Percentiles rank a stretch among this genome's conserved stretches.
These are phyloP conservation scores for Pseudomicrostroma phylloplanum DNA, from an alignment of 1,284 basidiomycete genomes.

Conservation along the genomic window DNA sequence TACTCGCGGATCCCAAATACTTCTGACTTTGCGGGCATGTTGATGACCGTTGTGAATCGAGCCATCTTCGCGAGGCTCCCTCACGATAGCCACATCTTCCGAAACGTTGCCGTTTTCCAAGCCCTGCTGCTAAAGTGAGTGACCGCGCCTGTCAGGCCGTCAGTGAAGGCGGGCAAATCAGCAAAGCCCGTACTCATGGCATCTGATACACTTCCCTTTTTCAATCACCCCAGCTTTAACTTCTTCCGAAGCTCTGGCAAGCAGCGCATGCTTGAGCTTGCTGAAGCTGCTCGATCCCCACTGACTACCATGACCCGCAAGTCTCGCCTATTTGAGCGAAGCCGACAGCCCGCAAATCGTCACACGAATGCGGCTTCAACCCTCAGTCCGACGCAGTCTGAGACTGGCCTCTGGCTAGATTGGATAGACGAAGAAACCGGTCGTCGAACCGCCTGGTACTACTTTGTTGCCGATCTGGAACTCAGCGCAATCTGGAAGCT, in stretches of 20 bases:
- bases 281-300: constrained; percentile 5
- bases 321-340: constrained; percentile 5
- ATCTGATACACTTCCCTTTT: not conserved
- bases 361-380: not conserved
- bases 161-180: too few species aligned
- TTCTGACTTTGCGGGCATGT: constrained; percentile 1
- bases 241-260: constrained; percentile 7
- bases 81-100: not conserved
- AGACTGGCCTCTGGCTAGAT: not conserved
- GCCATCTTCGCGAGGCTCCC: not conserved
- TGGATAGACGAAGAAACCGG: constrained; percentile 9
- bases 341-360: not conserved
- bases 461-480: constrained; percentile 9
- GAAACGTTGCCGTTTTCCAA: constrained; percentile 9
- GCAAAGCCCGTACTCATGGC: not conserved
- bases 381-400: too few species aligned
- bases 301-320: constrained; percentile 10
- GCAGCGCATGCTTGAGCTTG: constrained; percentile 7
- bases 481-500: constrained; percentile 9
- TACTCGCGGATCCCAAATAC: constrained; percentile 7
- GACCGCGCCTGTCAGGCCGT: not conserved
- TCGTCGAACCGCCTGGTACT: constrained; percentile 6
- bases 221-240: not conserved
- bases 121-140: constrained; percentile 7
- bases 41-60: constrained; percentile 8